Conservation (phyloP, 305 asterid species). For the Fraxinus xanthoxyloides region DNA sequence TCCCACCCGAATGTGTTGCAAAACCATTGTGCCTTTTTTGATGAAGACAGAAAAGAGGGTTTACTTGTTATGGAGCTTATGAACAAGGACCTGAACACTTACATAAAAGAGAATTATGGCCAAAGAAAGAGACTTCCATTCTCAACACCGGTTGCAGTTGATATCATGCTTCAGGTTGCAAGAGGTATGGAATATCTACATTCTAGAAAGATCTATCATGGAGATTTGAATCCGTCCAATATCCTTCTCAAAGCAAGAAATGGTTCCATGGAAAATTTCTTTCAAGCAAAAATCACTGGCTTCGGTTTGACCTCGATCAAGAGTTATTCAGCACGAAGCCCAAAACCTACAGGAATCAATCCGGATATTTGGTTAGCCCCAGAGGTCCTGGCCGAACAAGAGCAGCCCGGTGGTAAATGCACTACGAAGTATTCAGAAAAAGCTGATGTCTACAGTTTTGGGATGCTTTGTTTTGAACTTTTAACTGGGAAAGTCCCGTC, state of each 20-base stretch:
- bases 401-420: constrained; percentile 33
- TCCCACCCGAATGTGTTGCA: constrained; percentile 78
- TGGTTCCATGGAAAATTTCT: constrained; percentile 46
- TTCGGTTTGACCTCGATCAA: constrained; percentile 47
- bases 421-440: constrained; percentile 48
- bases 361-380: constrained; percentile 76
- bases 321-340: constrained; percentile 29
- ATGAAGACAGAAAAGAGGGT: constrained; percentile 74
- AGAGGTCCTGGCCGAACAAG: constrained; percentile 62
- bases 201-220: constrained; percentile 61
- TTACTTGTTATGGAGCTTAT: constrained; percentile 81
- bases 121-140: constrained; percentile 57
- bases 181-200: constrained; percentile 88
- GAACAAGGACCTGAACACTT: constrained; percentile 56
- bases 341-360: constrained; percentile 34
- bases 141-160: constrained; percentile 61
- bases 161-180: constrained; percentile 79
- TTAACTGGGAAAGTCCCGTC: constrained; percentile 75
- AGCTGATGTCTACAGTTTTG: constrained; percentile 77
- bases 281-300: constrained; percentile 62
- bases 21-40: constrained; percentile 62
- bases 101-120: constrained; percentile 55
- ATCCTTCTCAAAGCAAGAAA: constrained; percentile 60
- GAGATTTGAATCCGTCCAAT: constrained; percentile 68
- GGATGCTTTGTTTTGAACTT: constrained; percentile 81